Base-by-base conservation (phyloP, 768 basidiomycete species). In the Dacryopinax primogenitus region DNA sequence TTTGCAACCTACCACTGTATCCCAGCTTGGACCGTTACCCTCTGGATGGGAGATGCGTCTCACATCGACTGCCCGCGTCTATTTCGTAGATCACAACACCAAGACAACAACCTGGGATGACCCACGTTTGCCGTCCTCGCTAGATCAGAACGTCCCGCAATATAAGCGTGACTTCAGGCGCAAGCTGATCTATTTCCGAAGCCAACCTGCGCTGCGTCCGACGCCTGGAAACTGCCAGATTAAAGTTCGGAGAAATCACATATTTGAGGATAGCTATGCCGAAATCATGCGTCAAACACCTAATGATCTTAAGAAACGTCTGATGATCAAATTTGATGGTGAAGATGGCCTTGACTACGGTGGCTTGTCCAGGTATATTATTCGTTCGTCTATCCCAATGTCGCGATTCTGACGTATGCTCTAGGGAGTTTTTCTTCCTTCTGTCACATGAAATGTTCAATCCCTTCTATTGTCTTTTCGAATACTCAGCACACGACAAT, bases 41-140 rank as follows among this genome's bases (percentile, higher is more conserved):
- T 93, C 90, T 41, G 96, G 96, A 64, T 99, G 96, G 96, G 96
- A 99, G 76, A 99, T 99, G 96, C 91, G 96, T 51, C 87, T 99
- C 63, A 99, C 96, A 4, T 87, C 90, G 2, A 98, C 96, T 0
- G 95, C 96, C 1, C 87, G 96, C 61, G 96, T 99, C 6, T 99
- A 99, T 80, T 99, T 99, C 73, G 96, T 99, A 63, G 96, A 99
- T 75, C 96, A 99, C 79, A 98, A 98, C 78, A 98, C 96, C 64
- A 97, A 98, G 84, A 99, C 96, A 33, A 99, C 96, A 33, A 99
- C 96, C 0, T 99, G 96, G 96, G 96, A 99, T 75, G 96, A 99
- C 74, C 95, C 95, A 21, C 90, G 96, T 63, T 70, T 80, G 64
- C 96, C 96, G 12, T 96, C 94, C 12, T 90, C 92, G 41, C 80